Evolutionary conservation across 1,284 basidiomycete species (phyloP).

Genomic region (Sanghuangporus baumii): DNA sequence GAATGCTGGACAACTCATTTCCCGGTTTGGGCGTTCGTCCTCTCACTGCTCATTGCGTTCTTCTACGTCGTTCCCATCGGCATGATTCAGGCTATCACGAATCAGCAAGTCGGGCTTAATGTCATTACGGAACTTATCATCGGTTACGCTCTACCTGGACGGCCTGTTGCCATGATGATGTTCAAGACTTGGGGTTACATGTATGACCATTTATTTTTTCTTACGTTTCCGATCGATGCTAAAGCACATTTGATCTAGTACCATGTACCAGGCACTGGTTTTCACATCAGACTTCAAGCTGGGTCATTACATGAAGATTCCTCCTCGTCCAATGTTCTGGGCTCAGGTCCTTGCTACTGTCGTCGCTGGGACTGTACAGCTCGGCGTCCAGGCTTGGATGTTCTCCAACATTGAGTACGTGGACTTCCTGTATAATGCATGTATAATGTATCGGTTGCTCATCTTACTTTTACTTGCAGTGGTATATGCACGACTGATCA

Average conservation of each 20-base stretch:
- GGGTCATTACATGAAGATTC: conserved; percentile 25
- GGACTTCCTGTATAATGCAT: too few relatives aligned
- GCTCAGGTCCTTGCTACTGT: conserved; percentile 34
- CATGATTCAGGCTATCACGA: conserved; percentile 33
- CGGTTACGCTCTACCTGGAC: conserved; percentile 24
- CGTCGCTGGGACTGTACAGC: conserved; percentile 28
- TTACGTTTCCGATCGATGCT: not conserved
- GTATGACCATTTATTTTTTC: not conserved
- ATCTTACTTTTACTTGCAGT: conserved; percentile 24
- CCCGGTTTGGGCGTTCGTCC: conserved; percentile 32
- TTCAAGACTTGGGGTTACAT: conserved; percentile 33
- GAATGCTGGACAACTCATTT: conserved; percentile 26
- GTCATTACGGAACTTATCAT: conserved; percentile 32
- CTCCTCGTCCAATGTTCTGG: conserved; percentile 31
- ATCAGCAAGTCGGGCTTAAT: conserved; percentile 30
- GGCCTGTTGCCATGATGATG: conserved; percentile 37
- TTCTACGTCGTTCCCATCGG: conserved; percentile 34
- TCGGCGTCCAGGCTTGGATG: conserved; percentile 33
- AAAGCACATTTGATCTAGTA: conserved; percentile 1
- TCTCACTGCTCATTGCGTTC: conserved; percentile 30
- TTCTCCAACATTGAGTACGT: conserved; percentile 31
- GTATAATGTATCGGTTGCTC: not conserved
- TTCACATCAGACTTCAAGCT: conserved; percentile 30
- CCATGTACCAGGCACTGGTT: conserved; percentile 31
- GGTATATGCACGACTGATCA: conserved; percentile 29